Evolutionary conservation across 1,284 basidiomycete genomes (phyloP).

Genomic region (Ceratobasidium sp.): DNA sequence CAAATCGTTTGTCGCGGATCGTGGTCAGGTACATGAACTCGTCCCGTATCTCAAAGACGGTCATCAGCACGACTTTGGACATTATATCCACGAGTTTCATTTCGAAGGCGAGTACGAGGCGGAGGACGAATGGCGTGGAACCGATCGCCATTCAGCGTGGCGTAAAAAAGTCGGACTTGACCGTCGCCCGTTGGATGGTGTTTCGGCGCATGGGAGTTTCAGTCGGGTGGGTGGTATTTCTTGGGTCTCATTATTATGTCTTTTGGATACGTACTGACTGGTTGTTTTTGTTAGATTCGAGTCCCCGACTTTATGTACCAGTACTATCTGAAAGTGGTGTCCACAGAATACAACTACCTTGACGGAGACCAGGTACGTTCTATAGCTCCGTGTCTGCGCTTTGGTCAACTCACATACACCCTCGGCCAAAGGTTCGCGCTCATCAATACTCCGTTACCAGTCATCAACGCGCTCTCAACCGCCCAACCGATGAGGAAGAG

Average conservation of each 20-base stretch:
- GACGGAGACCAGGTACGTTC: constrained; percentile 74
- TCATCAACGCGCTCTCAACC: constrained; percentile 90
- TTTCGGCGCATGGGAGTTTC: constrained; percentile 70
- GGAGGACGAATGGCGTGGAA: constrained; percentile 58
- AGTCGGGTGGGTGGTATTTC: constrained; percentile 19
- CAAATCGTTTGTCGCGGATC: constrained; percentile 90
- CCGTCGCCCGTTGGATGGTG: constrained; percentile 85
- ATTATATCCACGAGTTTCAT: constrained; percentile 84
- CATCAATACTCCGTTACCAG: constrained; percentile 96
- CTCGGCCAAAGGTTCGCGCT: constrained; percentile 70
- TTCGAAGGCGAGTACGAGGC: constrained; percentile 90
- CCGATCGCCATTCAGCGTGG: constrained; percentile 71
- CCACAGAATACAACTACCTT: constrained; percentile 89
- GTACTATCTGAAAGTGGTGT: constrained; percentile 98
- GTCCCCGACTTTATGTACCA: constrained; percentile 92
- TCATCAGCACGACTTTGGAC: constrained; percentile 94
- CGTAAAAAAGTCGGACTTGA: constrained; percentile 78
- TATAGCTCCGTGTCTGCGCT: background rate
- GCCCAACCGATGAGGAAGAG: constrained; percentile 66
- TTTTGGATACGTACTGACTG: constrained; percentile 10
- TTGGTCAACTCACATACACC: background rate
- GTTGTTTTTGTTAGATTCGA: constrained; percentile 62
- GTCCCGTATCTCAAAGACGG: constrained; percentile 94
- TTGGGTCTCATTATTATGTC: background rate
- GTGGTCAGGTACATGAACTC: constrained; percentile 89